Percentiles rank a stretch among this genome's conserved stretches.
Conservation (phyloP, 2,329 filamentous ascomycete genomes). For the Colletotrichum sansevieriae region DNA sequence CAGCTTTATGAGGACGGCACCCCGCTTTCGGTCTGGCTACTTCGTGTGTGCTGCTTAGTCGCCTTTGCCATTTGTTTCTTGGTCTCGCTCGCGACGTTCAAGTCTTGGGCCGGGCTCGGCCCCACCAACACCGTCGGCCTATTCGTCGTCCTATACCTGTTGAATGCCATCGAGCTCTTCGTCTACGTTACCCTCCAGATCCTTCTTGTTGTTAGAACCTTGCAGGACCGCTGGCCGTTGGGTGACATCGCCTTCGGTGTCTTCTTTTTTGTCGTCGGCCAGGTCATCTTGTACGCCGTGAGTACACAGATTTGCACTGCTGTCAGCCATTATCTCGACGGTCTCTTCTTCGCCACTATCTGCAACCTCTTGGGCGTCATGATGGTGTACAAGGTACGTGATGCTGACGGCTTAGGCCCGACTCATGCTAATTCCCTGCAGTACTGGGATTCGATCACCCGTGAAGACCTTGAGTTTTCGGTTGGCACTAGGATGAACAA, state of each 20-base stretch:
- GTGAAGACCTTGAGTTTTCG: constrained; percentile 97
- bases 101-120: constrained; percentile 86
- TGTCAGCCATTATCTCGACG: constrained; percentile 93
- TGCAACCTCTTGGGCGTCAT: constrained; percentile 96
- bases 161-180: constrained; percentile 88
- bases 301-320: constrained; percentile 86
- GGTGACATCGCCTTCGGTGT: constrained; percentile 92
- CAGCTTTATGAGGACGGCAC: constrained; percentile 99
- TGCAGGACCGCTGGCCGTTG: constrained; percentile 95
- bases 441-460: constrained; percentile 99
- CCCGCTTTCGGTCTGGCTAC: constrained; percentile 90
- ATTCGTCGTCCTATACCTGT: constrained; percentile 91
- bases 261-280: constrained; percentile 91
- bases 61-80: constrained; percentile 91
- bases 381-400: constrained; percentile 96
- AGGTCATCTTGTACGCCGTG: constrained; percentile 93
- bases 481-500: constrained; percentile 96
- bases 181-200: constrained; percentile 91
- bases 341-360: constrained; percentile 92
- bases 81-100: constrained; percentile 92
- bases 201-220: constrained; percentile 86
- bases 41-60: constrained; percentile 80
- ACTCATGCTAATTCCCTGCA: constrained; percentile 52
- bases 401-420: not conserved
- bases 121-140: constrained; percentile 89